Conservation (phyloP, 352 stramenopile genomes). For the Globisporangium lucens region DNA sequence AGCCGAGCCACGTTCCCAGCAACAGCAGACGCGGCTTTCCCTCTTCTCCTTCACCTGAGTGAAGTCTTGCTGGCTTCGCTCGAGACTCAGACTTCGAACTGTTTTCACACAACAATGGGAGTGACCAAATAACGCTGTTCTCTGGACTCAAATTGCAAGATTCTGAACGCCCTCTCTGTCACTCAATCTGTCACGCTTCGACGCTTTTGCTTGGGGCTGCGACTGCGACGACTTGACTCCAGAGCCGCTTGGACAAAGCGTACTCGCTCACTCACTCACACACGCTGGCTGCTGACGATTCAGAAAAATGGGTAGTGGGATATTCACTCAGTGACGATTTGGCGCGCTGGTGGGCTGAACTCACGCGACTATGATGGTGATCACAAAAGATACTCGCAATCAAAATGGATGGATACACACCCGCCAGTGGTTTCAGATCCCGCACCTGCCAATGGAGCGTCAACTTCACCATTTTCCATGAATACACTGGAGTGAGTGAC, state of each 20-base stretch:
- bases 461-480: not conserved
- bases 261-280: too few relatives aligned
- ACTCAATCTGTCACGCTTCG: not conserved
- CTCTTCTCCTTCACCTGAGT: not conserved
- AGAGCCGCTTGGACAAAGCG: not conserved
- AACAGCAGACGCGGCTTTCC: too few relatives aligned
- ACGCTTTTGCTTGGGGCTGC: not conserved
- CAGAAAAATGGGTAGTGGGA: too few relatives aligned
- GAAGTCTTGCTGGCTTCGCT: not conserved
- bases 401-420: not conserved
- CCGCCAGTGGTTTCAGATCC: not conserved
- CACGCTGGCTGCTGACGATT: too few relatives aligned
- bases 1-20: too few relatives aligned
- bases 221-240: not conserved
- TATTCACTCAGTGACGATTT: not conserved
- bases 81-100: not conserved
- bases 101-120: not conserved
- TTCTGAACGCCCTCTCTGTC: not conserved
- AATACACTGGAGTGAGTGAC: not conserved
- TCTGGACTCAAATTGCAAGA: not conserved
- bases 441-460: not conserved
- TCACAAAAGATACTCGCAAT: not conserved
- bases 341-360: not conserved
- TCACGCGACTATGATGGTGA: not conserved
- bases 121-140: conserved; percentile 4